Base-by-base conservation (phyloP, 2,329 filamentous ascomycete species). In the Bretziella fagacearum region DNA sequence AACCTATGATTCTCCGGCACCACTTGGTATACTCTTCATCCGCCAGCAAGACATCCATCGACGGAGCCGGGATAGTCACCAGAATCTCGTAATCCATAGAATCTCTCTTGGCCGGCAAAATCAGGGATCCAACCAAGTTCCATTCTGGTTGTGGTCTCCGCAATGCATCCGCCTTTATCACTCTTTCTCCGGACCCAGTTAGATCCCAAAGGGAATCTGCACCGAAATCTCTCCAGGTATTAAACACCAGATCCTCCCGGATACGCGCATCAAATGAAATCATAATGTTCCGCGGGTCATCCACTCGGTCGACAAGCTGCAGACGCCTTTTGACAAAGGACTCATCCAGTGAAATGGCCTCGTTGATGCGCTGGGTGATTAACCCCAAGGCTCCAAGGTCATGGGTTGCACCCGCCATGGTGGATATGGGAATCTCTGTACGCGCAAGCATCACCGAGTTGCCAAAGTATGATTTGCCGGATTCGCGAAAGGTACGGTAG, bases 181-280 rank as follows among this genome's bases (percentile, higher is more conserved):
- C 30, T 3, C 30, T 8, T 3, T 22, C 22, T 6, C 23, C 39
- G 2, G 22, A 20, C n/a, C 58, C 59, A 0, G 59, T 56, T 10
- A 63, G 54, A 5, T 41, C 23, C 56, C 65, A 68, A 51, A 57
- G 53, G 4, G 61, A 58, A 49, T 67, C 63, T 18, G 60, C 63
- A 1, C 65, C 65, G 52, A 68, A 63, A 48, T 61, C 58, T 6
- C 63, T 57, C 65, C 65, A 68, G 3, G 64, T 66, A 52, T 68
- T 68, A 57, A 68, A 64, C 8, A 60, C 60, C 32, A 68, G 57
- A 33, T 60, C 57, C 43, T 60, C 57, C 2, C 62, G 59, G 39
- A 61, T 58, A n/a, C 62, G 56, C 20, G 64, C 62, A 48, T 66
- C 63, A 47, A 63, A 60, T 15, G 60, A 58, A 18, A 67, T 56